Base-by-base conservation (phyloP, 805 yeast species). In the Ogataea dorogensis region DNA sequence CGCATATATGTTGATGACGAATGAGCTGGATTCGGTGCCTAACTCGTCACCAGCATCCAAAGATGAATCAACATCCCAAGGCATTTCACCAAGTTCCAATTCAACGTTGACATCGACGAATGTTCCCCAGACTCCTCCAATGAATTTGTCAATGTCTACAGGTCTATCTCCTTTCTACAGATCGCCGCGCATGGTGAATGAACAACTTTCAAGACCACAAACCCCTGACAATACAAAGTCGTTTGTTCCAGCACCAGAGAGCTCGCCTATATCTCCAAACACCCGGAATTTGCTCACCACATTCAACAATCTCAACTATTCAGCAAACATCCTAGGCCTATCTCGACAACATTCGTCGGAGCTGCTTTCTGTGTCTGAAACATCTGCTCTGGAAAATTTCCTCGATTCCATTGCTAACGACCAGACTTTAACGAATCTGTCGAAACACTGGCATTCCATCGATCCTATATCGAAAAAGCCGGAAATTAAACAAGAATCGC, bases 391-490 rank as follows among this genome's bases (percentile, higher is more conserved):
- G 24, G 66, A 61, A 30, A 50, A 50, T 7, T 63, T 63, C 36
- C 48, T 63, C 17, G 68, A 63, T 33, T 57, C 63, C 12, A 59
- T 63, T 14, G 67, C 63, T 1, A 60, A 58, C 36, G 62, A 60
- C 33, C 49, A 50, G 12, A 53, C 47, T 24, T 42, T 58, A 21
- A 46, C 33, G 20, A 51, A 48, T 18, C 39, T 59, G 12, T 54
- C 58, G 5, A 57, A 51, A 40, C 59, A 55, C 29, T 59, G 64
- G 64, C 47, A 53, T 15, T 49, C 61, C 5, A 55, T 59, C 11
- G 64, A 59, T 35, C 64, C 64, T 10, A 22, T 45, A 5, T 41
- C 51, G 12, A 30, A 17, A 16, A 18, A n/a, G 15, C 17, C n/a
- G n/a, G 17, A n/a, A 16, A 13, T 17, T 12, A 9, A 16, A 14